Evolutionary conservation across 805 yeast genomes (phyloP).

Genomic region (Pichia phayaonensis): DNA sequence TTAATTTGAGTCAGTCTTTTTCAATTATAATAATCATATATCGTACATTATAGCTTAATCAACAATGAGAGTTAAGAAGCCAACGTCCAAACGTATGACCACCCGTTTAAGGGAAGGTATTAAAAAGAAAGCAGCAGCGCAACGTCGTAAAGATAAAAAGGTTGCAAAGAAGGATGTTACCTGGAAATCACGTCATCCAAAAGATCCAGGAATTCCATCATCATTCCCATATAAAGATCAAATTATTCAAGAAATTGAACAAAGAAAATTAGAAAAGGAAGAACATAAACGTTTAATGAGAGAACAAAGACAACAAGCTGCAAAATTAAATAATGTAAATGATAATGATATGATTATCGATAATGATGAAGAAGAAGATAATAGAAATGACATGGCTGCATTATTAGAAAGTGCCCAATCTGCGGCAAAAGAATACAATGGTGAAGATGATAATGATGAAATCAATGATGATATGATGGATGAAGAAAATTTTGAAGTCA

Average conservation of each 20-base stretch:
- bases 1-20: not conserved
- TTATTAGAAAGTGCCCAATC: conserved; percentile 82
- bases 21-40: not conserved
- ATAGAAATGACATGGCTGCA: conserved; percentile 56
- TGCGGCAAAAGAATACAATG: conserved; percentile 72
- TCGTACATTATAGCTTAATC: not conserved
- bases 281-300: conserved; percentile 47
- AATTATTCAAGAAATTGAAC: conserved; percentile 67
- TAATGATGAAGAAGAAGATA: conserved; percentile 32
- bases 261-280: conserved; percentile 43
- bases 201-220: conserved; percentile 93
- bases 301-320: conserved; percentile 37
- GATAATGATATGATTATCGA: conserved; percentile 29
- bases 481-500: conserved; percentile 41
- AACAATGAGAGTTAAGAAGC: conserved; percentile 35
- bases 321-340: not conserved
- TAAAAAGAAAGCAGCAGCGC: conserved; percentile 91
- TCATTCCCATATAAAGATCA: conserved; percentile 90
- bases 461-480: conserved; percentile 34
- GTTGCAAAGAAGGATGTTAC: conserved; percentile 81
- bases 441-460: conserved; percentile 37
- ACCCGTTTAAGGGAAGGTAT: conserved; percentile 96
- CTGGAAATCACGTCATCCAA: conserved; percentile 79
- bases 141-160: conserved; percentile 78
- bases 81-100: conserved; percentile 79